These are phyloP conservation scores for Acer yangbiense DNA, from an alignment of 345 rosid genomes.

Conservation along the genomic window DNA sequence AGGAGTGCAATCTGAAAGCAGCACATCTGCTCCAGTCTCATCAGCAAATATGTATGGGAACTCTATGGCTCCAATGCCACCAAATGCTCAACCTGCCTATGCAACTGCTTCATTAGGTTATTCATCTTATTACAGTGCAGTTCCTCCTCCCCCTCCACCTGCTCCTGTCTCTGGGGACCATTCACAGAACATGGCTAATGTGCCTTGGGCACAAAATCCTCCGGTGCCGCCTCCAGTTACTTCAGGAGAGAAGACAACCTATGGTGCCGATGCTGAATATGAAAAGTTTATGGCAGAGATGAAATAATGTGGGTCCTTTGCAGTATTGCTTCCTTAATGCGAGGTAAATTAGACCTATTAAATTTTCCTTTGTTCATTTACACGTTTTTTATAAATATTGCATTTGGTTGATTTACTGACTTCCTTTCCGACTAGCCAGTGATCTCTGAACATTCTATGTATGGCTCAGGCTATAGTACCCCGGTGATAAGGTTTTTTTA, in stretches of 20 bases:
- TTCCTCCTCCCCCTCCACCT: constrained; percentile 69
- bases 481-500: background rate
- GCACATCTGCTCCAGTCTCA: constrained; percentile 51
- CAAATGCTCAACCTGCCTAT: constrained; percentile 60
- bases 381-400: background rate
- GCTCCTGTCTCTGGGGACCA: constrained; percentile 53
- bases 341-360: constrained; percentile 50
- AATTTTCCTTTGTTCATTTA: background rate
- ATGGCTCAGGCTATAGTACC: background rate
- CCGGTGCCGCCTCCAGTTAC: constrained; percentile 50
- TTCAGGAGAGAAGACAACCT: constrained; percentile 54
- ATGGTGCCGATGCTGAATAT: constrained; percentile 84
- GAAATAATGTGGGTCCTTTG: constrained; percentile 54
- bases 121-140: constrained; percentile 73
- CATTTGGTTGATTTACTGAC: constrained; percentile 8
- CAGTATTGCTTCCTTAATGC: constrained; percentile 17
- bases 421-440: background rate
- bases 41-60: constrained; percentile 57
- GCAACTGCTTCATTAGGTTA: constrained; percentile 54
- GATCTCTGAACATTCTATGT: constrained; percentile 3
- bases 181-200: constrained; percentile 60
- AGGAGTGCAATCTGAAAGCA: constrained; percentile 76
- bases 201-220: constrained; percentile 75
- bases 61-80: constrained; percentile 45
- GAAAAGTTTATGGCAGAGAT: constrained; percentile 98